phyloP scores from a whole-genome alignment of 176 grass and related monocot genomes.

The Phoenix roebelenii region DNA sequence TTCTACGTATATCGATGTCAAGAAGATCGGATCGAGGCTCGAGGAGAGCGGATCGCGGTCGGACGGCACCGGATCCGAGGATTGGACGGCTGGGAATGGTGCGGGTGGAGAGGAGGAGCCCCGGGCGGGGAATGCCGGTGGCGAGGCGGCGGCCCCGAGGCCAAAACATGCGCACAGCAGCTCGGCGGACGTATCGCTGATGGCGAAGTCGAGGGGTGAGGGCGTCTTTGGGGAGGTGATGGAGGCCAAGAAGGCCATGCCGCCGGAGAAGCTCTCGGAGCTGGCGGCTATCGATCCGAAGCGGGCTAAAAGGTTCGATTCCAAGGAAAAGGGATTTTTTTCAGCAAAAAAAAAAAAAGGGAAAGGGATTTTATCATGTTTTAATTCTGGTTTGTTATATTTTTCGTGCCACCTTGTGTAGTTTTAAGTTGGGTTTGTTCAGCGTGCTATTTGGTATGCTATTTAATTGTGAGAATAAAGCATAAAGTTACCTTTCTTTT shows the following conservation, averaged over 20 bases:
- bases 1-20: slow-evolving; percentile 93
- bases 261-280: slow-evolving; percentile 66
- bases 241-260: slow-evolving; percentile 97
- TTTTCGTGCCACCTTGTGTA: too few relatives aligned
- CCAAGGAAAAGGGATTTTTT: too few relatives aligned
- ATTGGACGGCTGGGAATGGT: slow-evolving; percentile 45
- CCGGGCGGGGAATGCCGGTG: slow-evolving; percentile 4
- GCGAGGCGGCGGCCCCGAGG: slow-evolving; percentile 13
- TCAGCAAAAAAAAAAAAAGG: too few relatives aligned
- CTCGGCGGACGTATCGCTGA: slow-evolving; percentile 72
- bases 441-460: too few relatives aligned
- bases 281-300: slow-evolving; percentile 85
- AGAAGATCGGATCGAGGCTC: slow-evolving; percentile 61
- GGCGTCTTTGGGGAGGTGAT: slow-evolving; percentile 61
- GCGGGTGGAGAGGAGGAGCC: slow-evolving; percentile 20
- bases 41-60: slow-evolving; percentile 34
- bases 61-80: slow-evolving; percentile 19
- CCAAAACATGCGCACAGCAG: slow-evolving; percentile 89
- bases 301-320: slow-evolving; percentile 66
- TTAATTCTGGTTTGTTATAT: too few relatives aligned
- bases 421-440: too few relatives aligned
- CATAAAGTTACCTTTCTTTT: too few relatives aligned
- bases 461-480: too few relatives aligned
- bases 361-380: too few relatives aligned
- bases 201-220: slow-evolving; percentile 31